These are phyloP conservation scores for Trichocomaceae sp. DNA, from an alignment of 2,329 filamentous ascomycete species.

Conservation along the genomic window DNA sequence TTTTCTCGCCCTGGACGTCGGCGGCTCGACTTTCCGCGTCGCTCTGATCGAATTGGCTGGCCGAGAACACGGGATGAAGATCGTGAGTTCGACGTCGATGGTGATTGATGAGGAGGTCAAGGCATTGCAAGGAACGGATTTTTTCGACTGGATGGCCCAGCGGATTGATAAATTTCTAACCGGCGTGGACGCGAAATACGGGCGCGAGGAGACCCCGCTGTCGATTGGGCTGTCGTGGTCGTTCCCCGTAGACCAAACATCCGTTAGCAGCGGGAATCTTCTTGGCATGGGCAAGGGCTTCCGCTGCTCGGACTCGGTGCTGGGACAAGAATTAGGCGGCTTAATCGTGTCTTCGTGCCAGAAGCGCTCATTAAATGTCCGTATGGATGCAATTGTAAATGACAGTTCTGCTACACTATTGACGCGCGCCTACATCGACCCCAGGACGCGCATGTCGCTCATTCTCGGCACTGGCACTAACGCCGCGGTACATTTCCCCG, in stretches of 20 bases:
- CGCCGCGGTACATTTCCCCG: constrained; percentile 56
- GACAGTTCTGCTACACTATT: constrained; percentile 57
- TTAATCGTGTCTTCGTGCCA: constrained; percentile 55
- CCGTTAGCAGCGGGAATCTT: constrained; percentile 50
- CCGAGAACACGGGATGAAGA: constrained; percentile 45
- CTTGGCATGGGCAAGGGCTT: constrained; percentile 62
- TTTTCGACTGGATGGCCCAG: constrained; percentile 62
- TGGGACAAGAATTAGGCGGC: constrained; percentile 54
- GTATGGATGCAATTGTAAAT: constrained; percentile 58
- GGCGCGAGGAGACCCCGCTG: constrained; percentile 35
- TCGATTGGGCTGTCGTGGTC: constrained; percentile 60
- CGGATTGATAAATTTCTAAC: constrained; percentile 51
- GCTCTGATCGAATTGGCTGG: constrained; percentile 53
- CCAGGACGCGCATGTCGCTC: constrained; percentile 55
- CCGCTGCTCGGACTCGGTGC: constrained; percentile 51
- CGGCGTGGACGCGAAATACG: constrained; percentile 36
- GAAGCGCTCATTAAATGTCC: constrained; percentile 49
- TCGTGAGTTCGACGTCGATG: constrained; percentile 49
- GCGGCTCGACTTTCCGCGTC: constrained; percentile 60
- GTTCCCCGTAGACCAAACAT: constrained; percentile 61
- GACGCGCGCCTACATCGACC: constrained; percentile 56
- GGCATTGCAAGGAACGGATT: constrained; percentile 48
- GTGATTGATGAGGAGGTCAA: constrained; percentile 53
- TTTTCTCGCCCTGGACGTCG: constrained; percentile 57
- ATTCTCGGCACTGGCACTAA: constrained; percentile 62